Conservation (phyloP, 257 asterid species). For the Nicotiana otophora region DNA sequence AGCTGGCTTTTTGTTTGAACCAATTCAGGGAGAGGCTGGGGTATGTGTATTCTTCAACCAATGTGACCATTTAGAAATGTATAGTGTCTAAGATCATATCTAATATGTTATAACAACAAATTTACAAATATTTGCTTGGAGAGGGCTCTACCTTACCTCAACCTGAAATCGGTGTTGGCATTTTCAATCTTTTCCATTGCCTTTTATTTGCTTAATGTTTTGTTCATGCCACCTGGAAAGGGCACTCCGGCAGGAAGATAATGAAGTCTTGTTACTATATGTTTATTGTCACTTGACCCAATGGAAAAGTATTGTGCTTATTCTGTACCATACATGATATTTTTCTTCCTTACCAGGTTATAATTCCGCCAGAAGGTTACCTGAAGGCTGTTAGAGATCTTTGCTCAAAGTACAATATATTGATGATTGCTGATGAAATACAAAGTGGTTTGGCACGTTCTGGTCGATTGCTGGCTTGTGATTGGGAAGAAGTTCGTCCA, state of each 20-base stretch:
- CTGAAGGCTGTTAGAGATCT: conserved; percentile 73
- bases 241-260: not conserved
- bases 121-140: not conserved
- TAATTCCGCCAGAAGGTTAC: conserved; percentile 92
- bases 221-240: not conserved
- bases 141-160: not conserved
- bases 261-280: not conserved
- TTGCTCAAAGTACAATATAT: conserved; percentile 71
- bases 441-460: conserved; percentile 98
- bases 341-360: conserved; percentile 45
- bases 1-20: conserved; percentile 95
- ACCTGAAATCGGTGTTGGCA: not conserved
- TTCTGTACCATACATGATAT: not conserved
- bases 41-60: conserved; percentile 41
- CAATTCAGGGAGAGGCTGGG: conserved; percentile 99
- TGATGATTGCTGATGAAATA: conserved; percentile 97
- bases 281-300: not conserved
- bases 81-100: not conserved
- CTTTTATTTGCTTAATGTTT: not conserved
- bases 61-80: conserved; percentile 4
- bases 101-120: not conserved
- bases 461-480: conserved; percentile 85
- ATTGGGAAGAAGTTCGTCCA: conserved; percentile 87
- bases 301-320: not conserved
- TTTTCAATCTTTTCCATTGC: not conserved